Conservation (phyloP, 306 rosid species). For the Cucurbita argyrosperma region DNA sequence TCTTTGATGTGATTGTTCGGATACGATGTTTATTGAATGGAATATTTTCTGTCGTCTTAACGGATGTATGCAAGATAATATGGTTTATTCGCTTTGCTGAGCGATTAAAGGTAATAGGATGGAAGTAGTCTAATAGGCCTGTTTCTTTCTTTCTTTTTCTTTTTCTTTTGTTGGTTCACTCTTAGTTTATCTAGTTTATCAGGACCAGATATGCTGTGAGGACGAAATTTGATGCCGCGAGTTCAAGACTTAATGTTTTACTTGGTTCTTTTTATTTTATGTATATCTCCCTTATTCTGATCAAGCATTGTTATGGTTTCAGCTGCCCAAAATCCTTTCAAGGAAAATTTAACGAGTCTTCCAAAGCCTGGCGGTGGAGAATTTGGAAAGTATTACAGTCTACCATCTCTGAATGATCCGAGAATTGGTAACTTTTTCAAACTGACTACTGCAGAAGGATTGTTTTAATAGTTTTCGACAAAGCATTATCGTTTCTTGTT, state of each 20-base stretch:
- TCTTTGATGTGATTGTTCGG: background rate
- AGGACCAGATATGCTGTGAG: background rate
- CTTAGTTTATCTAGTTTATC: background rate
- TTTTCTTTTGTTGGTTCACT: background rate
- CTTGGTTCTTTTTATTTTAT: background rate
- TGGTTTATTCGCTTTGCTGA: background rate
- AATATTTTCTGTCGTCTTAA: background rate
- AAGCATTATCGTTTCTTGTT: background rate
- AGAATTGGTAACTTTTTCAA: constrained; percentile 49
- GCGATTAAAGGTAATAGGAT: background rate
- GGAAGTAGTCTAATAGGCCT: background rate
- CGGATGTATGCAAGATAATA: background rate
- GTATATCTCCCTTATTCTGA: background rate
- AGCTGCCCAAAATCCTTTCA: constrained; percentile 86
- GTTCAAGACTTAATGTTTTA: background rate
- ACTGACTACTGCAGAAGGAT: background rate
- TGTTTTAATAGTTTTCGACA: background rate
- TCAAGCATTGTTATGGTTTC: constrained; percentile 5
- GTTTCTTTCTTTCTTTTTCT: background rate
- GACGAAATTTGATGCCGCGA: background rate
- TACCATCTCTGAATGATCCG: constrained; percentile 82
- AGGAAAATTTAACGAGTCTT: constrained; percentile 66
- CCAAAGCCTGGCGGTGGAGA: constrained; percentile 96
- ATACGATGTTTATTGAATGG: background rate
- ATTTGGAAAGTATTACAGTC: constrained; percentile 86